These are phyloP conservation scores for Chaetomiaceae sp. DNA, from an alignment of 2,329 filamentous ascomycete genomes.

Conservation along the genomic window DNA sequence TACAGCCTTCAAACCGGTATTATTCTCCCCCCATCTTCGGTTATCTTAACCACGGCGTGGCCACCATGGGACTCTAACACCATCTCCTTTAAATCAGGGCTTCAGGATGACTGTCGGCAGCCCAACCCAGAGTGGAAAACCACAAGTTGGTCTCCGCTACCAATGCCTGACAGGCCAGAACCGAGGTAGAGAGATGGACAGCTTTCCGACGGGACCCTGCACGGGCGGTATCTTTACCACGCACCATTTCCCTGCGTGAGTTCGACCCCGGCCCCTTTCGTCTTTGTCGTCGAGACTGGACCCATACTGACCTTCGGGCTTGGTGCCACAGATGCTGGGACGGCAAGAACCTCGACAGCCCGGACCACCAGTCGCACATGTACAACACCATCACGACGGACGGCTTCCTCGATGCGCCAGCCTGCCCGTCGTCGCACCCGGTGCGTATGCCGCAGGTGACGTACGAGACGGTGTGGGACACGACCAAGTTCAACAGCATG, in stretches of 20 bases:
- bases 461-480: conserved; percentile 37
- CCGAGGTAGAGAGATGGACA: conserved; percentile 36
- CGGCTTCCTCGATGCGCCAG: conserved; percentile 24
- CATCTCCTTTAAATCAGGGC: conserved; percentile 26
- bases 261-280: background rate
- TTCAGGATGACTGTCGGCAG: conserved; percentile 42
- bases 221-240: conserved; percentile 40
- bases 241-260: conserved; percentile 33
- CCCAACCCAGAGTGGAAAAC: conserved; percentile 15
- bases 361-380: conserved; percentile 31
- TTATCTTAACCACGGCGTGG: background rate
- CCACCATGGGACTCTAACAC: too few relatives aligned
- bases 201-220: conserved; percentile 38
- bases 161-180: conserved; percentile 35
- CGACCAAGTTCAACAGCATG: conserved; percentile 26
- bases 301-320: background rate
- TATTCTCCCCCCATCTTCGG: background rate
- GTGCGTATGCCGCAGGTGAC: conserved; percentile 32
- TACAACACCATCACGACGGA: conserved; percentile 24
- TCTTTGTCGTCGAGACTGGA: background rate
- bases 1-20: conserved; percentile 26
- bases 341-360: conserved; percentile 41
- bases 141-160: conserved; percentile 35
- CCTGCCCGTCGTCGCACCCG: conserved; percentile 30
- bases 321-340: conserved; percentile 41